A percentile compares a stretch with the other conserved stretches of the same genome.
Conservation (phyloP, 176 grass and related monocot genomes). For the Zoysia pacifica region DNA sequence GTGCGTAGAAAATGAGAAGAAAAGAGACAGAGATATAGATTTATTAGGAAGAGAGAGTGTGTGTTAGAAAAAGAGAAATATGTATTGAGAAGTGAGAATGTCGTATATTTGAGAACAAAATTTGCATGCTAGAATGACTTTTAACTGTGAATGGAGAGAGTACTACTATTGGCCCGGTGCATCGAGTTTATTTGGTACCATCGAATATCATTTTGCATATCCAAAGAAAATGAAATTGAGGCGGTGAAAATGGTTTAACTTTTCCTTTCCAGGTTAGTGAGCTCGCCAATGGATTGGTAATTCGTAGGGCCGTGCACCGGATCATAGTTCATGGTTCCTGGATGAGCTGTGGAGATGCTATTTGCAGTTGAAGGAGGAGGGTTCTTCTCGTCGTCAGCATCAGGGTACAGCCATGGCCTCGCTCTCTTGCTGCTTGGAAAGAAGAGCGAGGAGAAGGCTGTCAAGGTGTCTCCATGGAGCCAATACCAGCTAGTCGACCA, state of each 20-base stretch:
- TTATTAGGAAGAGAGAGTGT: no score
- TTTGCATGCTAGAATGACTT: no score
- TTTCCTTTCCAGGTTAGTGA: conserved; percentile 17
- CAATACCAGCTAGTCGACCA: conserved; percentile 73
- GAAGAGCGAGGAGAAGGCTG: conserved; percentile 76
- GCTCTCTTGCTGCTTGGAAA: conserved; percentile 83
- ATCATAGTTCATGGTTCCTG: conserved; percentile 55
- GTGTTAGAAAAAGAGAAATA: no score
- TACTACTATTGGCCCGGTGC: not conserved
- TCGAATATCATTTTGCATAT: no score
- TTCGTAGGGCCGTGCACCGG: conserved; percentile 21
- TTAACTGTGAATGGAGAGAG: not conserved
- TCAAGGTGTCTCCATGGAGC: conserved; percentile 72
- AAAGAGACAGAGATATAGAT: no score
- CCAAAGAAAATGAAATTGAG: no score
- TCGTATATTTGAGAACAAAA: no score
- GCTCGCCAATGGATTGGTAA: conserved; percentile 31
- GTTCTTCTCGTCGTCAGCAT: conserved; percentile 98
- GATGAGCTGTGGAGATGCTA: conserved; percentile 90
- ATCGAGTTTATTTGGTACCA: no score
- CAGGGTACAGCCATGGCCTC: conserved; percentile 88
- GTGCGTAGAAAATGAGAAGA: no score
- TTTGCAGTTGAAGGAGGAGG: conserved; percentile 98
- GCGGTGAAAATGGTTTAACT: conserved; percentile 14
- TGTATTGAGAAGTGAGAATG: no score